Percentiles rank a stretch among this genome's conserved stretches.
Conservation (phyloP, 371 early-diverging fungal genomes). For the Mucor mucedo region DNA sequence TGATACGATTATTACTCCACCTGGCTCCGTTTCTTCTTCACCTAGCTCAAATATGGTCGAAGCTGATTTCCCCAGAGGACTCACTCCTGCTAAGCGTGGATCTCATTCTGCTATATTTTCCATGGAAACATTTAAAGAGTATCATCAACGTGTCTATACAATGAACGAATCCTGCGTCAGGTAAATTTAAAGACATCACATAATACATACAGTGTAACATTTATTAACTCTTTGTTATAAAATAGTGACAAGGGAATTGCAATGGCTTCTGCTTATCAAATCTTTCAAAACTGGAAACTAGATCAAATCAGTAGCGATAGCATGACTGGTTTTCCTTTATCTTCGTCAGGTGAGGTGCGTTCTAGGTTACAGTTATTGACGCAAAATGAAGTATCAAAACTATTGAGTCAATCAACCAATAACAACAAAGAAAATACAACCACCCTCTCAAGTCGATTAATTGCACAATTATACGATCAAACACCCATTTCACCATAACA, state of each 20-base stretch:
- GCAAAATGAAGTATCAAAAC: slow-evolving; percentile 31
- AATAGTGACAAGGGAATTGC: slow-evolving; percentile 53
- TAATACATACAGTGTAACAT: too few species aligned
- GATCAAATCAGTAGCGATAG: slow-evolving; percentile 32
- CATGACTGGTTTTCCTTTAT: slow-evolving; percentile 20
- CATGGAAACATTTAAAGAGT: slow-evolving; percentile 44
- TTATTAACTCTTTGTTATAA: neutral
- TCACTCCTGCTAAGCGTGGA: slow-evolving; percentile 53
- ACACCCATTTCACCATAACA: slow-evolving; percentile 43
- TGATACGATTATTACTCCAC: slow-evolving; percentile 26
- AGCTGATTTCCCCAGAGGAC: slow-evolving; percentile 33
- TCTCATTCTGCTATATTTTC: slow-evolving; percentile 42
- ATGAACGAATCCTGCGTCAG: slow-evolving; percentile 31
- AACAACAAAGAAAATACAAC: slow-evolving; percentile 43
- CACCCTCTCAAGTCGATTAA: slow-evolving; percentile 37
- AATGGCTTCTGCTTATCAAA: slow-evolving; percentile 56
- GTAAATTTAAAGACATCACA: slow-evolving; percentile 13
- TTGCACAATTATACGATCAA: slow-evolving; percentile 46
- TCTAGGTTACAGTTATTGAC: slow-evolving; percentile 26
- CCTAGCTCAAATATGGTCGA: slow-evolving; percentile 13
- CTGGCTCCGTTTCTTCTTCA: slow-evolving; percentile 27
- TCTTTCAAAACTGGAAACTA: slow-evolving; percentile 48
- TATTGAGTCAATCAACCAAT: slow-evolving; percentile 21
- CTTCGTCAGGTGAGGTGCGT: slow-evolving; percentile 18
- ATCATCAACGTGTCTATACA: slow-evolving; percentile 39